These are phyloP conservation scores for Fragaria ananassa DNA, from an alignment of 306 rosid genomes.

Conservation along the genomic window DNA sequence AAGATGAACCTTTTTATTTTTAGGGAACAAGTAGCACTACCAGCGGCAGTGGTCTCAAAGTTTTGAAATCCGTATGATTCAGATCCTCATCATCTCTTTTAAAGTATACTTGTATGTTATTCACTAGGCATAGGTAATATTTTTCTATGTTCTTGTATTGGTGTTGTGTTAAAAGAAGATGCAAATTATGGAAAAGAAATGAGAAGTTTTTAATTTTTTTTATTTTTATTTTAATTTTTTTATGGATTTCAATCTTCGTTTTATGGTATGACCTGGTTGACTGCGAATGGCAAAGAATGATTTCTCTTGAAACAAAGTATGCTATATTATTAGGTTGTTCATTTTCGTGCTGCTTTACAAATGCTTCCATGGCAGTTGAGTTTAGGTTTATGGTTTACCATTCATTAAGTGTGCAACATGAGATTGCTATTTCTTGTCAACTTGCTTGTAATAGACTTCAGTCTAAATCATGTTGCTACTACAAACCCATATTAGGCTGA, in stretches of 20 bases:
- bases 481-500: too few relatives aligned
- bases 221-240: too few relatives aligned
- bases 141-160: neutral
- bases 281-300: neutral
- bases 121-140: neutral
- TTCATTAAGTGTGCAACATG: too few relatives aligned
- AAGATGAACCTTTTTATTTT: neutral
- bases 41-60: neutral
- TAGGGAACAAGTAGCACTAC: constrained; percentile 1
- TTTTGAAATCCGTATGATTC: constrained; percentile 11
- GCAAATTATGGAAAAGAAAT: neutral
- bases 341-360: too few relatives aligned
- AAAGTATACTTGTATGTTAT: neutral
- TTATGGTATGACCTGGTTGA: neutral
- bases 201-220: neutral
- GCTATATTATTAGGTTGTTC: neutral
- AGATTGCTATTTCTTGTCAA: too few relatives aligned
- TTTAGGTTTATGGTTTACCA: too few relatives aligned
- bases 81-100: neutral
- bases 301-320: neutral
- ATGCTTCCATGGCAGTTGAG: too few relatives aligned
- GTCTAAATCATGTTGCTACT: too few relatives aligned
- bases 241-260: neutral
- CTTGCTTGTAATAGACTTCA: too few relatives aligned
- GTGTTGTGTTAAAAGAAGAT: neutral